phyloP scores from a whole-genome alignment of 257 asterid genomes.

The Solanum sparsipilum region DNA sequence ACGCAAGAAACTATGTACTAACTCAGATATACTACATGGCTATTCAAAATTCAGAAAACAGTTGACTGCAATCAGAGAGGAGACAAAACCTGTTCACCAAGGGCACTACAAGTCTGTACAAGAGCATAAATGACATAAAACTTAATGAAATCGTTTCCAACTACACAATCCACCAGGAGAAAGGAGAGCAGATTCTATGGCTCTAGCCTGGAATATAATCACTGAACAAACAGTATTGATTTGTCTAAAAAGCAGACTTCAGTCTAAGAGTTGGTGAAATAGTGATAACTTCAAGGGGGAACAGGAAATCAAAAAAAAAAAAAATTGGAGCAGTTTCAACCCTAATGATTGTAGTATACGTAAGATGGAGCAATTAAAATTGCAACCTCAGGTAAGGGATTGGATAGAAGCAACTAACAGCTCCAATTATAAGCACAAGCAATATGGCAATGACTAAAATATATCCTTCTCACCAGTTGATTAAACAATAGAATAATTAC shows the following conservation, averaged over 20 bases:
- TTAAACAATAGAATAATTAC: neutral
- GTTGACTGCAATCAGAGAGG: neutral
- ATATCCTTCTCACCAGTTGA: neutral
- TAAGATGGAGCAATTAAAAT: neutral
- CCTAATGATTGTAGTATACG: neutral
- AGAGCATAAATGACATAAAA: neutral
- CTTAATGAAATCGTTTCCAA: neutral
- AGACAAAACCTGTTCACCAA: neutral
- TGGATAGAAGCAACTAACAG: neutral
- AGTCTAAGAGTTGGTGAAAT: neutral
- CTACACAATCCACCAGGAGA: neutral
- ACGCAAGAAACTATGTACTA: neutral
- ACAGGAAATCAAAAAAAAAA: neutral
- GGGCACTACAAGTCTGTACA: neutral
- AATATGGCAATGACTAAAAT: neutral
- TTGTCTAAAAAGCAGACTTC: neutral
- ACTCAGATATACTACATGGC: neutral
- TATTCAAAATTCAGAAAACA: neutral
- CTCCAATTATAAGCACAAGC: neutral
- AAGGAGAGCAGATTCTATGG: neutral
- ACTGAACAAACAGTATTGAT: neutral
- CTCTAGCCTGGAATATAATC: neutral
- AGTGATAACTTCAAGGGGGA: neutral
- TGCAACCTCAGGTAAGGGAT: neutral
- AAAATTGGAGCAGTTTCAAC: neutral